phyloP scores from a whole-genome alignment of 225 moss, liverwort and hornwort species.

The Physcomitrellopsis africana region DNA sequence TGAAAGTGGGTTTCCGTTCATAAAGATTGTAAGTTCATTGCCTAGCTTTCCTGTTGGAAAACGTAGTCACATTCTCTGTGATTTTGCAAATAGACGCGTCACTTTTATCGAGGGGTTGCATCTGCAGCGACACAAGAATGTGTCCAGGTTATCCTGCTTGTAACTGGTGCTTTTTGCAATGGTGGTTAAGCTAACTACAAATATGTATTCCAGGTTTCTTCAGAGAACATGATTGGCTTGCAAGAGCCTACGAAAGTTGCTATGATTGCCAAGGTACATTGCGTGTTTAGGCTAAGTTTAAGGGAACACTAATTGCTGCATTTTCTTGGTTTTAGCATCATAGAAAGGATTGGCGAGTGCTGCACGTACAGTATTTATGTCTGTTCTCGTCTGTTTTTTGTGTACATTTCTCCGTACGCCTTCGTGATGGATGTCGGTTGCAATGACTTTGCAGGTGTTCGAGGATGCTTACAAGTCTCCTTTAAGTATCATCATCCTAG shows the following conservation, averaged over 20 bases:
- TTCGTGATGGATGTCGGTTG: conserved; percentile 14
- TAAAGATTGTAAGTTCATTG: conserved; percentile 78
- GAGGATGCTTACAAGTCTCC: conserved; percentile 99
- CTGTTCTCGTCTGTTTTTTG: neutral
- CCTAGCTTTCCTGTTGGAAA: neutral
- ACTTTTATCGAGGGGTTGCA: neutral
- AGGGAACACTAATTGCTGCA: neutral
- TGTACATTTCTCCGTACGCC: neutral
- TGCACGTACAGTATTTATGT: neutral
- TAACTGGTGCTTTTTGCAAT: conserved; percentile 2
- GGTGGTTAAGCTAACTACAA: neutral
- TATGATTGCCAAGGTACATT: conserved; percentile 82
- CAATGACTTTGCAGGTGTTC: conserved; percentile 66
- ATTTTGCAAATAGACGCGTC: neutral
- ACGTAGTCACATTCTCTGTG: neutral
- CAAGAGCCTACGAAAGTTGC: conserved; percentile 85
- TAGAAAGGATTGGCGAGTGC: neutral
- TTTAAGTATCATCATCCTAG: conserved; percentile 91
- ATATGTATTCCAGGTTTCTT: conserved; percentile 64
- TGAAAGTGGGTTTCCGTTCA: conserved; percentile 83
- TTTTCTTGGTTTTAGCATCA: neutral
- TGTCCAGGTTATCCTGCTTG: conserved; percentile 3
- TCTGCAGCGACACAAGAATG: neutral
- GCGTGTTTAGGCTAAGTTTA: neutral
- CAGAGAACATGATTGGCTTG: conserved; percentile 93